A percentile compares a stretch with the other conserved stretches of the same genome.
Conservation (phyloP, 73 alveolate species). For the Uronychia binucleata region DNA sequence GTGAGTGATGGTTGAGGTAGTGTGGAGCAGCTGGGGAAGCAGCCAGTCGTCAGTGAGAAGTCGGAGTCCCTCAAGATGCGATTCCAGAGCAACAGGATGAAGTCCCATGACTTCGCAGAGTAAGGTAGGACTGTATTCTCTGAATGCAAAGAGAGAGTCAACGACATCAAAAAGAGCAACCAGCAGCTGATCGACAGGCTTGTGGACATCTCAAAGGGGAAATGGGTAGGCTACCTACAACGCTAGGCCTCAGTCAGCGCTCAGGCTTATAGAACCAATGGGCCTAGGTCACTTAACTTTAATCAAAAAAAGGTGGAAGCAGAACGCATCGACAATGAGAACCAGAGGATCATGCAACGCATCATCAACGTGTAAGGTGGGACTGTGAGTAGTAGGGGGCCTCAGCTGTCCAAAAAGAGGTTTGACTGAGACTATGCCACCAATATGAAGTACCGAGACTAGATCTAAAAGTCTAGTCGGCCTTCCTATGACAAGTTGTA, state of each 20-base stretch:
- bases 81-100: not conserved
- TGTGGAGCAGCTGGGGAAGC: not conserved
- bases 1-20: not conserved
- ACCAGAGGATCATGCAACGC: conserved; percentile 45
- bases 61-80: conserved; percentile 3
- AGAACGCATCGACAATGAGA: conserved; percentile 55
- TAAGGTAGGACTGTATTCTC: not conserved
- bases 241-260: not conserved
- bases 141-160: not conserved
- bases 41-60: not conserved
- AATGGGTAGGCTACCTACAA: conserved; percentile 20
- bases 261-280: not conserved
- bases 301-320: conserved; percentile 39
- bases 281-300: conserved; percentile 31
- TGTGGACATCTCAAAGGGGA: conserved; percentile 51
- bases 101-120: conserved; percentile 12
- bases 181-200: conserved; percentile 38
- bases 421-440: not conserved
- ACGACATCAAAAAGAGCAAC: conserved; percentile 50
- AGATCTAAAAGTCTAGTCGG: not conserved
- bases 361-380: conserved; percentile 3
- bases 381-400: conserved; percentile 3
- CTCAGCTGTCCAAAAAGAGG: not conserved
- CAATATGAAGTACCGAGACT: not conserved
- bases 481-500: not conserved